Percentiles rank a stretch among this genome's conserved stretches.
These are phyloP conservation scores for Macadamia tetraphylla DNA, from an alignment of 164 flowering plant species.

Conservation along the genomic window DNA sequence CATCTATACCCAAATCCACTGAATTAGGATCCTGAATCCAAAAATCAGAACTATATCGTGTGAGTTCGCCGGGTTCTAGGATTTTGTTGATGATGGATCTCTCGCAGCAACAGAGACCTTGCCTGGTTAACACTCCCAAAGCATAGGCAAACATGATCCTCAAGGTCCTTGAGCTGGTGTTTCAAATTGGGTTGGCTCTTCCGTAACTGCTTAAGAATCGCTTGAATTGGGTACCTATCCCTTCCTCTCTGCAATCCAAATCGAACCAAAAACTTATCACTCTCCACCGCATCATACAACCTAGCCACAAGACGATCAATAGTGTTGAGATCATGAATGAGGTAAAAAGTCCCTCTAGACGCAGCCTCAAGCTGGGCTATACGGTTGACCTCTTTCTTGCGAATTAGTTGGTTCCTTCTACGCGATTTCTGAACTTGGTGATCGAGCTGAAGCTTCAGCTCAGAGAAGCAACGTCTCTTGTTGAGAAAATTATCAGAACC, in stretches of 20 bases:
- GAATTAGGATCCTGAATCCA: no score
- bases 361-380: constrained; percentile 72
- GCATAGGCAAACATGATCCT: constrained; percentile 64
- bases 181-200: constrained; percentile 38
- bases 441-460: constrained; percentile 51
- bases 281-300: constrained; percentile 43
- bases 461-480: constrained; percentile 43
- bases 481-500: constrained; percentile 38
- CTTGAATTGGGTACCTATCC: constrained; percentile 44
- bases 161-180: constrained; percentile 55
- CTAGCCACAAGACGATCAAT: constrained; percentile 62
- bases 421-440: constrained; percentile 33
- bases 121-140: constrained; percentile 60
- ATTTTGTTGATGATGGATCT: constrained; percentile 34
- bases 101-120: constrained; percentile 52
- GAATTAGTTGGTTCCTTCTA: constrained; percentile 19
- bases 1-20: no score
- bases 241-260: constrained; percentile 54
- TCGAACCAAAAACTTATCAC: constrained; percentile 51
- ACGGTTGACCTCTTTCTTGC: constrained; percentile 36
- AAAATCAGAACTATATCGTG: no score
- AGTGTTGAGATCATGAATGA: constrained; percentile 56
- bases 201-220: constrained; percentile 54
- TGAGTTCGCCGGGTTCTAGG: constrained; percentile 1
- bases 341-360: constrained; percentile 50